These are phyloP conservation scores for Phytophthora agathidicida DNA, from an alignment of 352 stramenopile genomes.

Conservation along the genomic window DNA sequence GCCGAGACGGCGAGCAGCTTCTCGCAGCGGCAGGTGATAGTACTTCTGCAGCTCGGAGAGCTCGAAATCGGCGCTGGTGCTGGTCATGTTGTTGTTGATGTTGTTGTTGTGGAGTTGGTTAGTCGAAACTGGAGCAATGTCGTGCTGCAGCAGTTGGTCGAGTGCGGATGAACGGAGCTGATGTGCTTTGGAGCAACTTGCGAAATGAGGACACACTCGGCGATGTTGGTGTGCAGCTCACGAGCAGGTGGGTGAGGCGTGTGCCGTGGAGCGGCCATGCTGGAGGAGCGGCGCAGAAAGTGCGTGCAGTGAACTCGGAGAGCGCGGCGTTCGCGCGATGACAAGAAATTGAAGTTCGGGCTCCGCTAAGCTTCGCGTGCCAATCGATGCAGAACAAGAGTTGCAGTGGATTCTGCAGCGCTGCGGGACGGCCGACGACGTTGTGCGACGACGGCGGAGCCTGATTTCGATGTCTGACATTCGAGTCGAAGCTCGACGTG, in stretches of 20 bases:
- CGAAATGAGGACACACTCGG: conserved; percentile 32
- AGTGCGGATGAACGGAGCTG: conserved; percentile 11
- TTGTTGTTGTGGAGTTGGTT: conserved; percentile 5
- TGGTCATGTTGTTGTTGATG: conserved; percentile 41
- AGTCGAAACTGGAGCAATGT: not conserved
- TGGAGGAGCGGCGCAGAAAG: conserved; percentile 32
- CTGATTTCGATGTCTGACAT: conserved; percentile 20
- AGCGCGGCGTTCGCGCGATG: conserved; percentile 23
- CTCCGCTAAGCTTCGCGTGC: conserved; percentile 34
- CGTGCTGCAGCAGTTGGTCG: conserved; percentile 1
- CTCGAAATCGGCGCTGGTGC: conserved; percentile 76
- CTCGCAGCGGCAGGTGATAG: conserved; percentile 83
- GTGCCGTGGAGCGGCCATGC: conserved; percentile 15
- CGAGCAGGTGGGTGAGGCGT: conserved; percentile 25
- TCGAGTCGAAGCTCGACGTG: too few species aligned
- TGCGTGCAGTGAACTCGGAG: conserved; percentile 21
- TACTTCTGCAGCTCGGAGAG: conserved; percentile 85
- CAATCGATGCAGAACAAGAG: conserved; percentile 35
- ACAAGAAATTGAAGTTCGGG: conserved; percentile 37
- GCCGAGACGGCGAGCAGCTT: conserved; percentile 73
- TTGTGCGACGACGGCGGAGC: conserved; percentile 20
- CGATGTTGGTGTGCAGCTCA: conserved; percentile 29
- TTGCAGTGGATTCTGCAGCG: conserved; percentile 29
- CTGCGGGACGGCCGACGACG: conserved; percentile 27
- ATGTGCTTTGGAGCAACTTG: conserved; percentile 40